phyloP scores from a whole-genome alignment of 192 early-diverging fungal genomes.

The Chytriomyces sp. region DNA sequence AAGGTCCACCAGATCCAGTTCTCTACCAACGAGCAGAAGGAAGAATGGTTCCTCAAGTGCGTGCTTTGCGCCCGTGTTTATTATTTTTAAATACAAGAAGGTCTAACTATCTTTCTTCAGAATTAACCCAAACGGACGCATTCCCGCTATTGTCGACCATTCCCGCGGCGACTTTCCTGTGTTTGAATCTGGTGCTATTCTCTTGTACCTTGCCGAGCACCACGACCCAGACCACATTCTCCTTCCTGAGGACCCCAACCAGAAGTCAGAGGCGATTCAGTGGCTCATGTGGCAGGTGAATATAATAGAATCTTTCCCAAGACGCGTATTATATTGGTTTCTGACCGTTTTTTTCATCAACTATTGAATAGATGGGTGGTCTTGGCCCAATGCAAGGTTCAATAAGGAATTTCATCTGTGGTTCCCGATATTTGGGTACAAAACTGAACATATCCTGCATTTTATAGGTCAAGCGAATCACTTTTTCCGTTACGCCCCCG shows the following conservation, averaged over 20 bases:
- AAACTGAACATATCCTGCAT: constrained; percentile 53
- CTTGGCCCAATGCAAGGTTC: constrained; percentile 43
- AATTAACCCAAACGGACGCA: constrained; percentile 56
- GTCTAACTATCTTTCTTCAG: constrained; percentile 3
- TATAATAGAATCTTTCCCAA: background rate
- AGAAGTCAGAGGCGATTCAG: constrained; percentile 51
- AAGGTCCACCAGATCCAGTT: constrained; percentile 46
- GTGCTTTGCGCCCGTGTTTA: background rate
- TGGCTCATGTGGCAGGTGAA: constrained; percentile 59
- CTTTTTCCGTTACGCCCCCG: constrained; percentile 54
- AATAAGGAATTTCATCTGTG: background rate
- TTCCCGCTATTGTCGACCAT: constrained; percentile 61
- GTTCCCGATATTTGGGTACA: background rate
- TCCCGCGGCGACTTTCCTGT: constrained; percentile 54
- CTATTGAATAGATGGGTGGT: constrained; percentile 31
- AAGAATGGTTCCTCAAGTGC: constrained; percentile 36
- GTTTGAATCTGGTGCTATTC: constrained; percentile 65
- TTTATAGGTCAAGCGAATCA: constrained; percentile 52
- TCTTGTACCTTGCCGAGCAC: constrained; percentile 61
- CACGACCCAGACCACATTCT: constrained; percentile 56
- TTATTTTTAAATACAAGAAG: constrained; percentile 2
- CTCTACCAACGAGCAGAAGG: constrained; percentile 52
- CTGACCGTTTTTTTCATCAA: constrained; percentile 1
- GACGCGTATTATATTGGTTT: background rate
- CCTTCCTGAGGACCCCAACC: constrained; percentile 50